phyloP scores from a whole-genome alignment of 192 early-diverging fungal species.

The Mortierella alpina region DNA sequence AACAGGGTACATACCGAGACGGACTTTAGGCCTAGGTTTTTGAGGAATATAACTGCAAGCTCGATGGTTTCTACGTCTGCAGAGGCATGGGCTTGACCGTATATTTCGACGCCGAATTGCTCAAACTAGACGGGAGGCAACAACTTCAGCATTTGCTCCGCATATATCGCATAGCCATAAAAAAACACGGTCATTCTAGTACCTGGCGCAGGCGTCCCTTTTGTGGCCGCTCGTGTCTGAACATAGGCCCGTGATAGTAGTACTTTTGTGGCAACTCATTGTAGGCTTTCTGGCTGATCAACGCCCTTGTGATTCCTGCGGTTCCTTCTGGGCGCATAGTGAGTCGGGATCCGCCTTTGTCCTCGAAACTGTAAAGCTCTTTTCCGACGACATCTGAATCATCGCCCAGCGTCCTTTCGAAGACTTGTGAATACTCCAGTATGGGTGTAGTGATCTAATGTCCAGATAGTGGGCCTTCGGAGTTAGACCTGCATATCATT shows the following conservation, averaged over 20 bases:
- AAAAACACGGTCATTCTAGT: not conserved
- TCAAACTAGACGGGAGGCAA: conserved; percentile 67
- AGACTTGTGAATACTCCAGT: conserved; percentile 72
- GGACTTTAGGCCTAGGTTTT: conserved; percentile 41
- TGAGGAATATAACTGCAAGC: conserved; percentile 61
- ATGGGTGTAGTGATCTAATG: conserved; percentile 70
- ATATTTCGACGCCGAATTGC: conserved; percentile 74
- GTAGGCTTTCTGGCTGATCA: conserved; percentile 60
- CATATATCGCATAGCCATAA: not conserved
- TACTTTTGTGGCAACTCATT: conserved; percentile 60
- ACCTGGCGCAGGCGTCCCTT: conserved; percentile 73
- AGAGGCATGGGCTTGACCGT: conserved; percentile 63
- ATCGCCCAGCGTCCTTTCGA: conserved; percentile 69
- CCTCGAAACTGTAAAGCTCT: conserved; percentile 74
- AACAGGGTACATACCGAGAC: conserved; percentile 9
- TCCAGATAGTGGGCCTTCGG: too few relatives aligned
- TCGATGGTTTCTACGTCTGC: conserved; percentile 72
- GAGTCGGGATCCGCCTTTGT: conserved; percentile 66
- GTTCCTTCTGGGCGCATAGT: conserved; percentile 79
- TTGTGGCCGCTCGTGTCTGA: conserved; percentile 77
- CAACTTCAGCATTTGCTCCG: not conserved
- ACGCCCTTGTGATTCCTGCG: conserved; percentile 60
- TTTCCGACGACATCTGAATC: conserved; percentile 77
- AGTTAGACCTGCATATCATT: not conserved
- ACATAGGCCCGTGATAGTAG: conserved; percentile 77